Evolutionary conservation across 306 rosid genomes (phyloP).

Genomic region (Cucurbita pepo): DNA sequence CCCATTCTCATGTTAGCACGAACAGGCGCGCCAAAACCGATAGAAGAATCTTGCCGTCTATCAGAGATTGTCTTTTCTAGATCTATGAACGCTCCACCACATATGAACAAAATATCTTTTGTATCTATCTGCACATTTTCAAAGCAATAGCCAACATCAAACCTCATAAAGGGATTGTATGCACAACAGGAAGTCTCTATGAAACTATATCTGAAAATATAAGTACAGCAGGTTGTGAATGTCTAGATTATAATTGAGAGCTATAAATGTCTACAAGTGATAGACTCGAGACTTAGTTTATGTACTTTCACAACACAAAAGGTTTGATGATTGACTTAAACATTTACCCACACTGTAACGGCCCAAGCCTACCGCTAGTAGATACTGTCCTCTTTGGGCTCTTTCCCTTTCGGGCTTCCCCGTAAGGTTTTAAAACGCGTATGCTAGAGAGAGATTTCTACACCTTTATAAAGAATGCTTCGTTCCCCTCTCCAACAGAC

Average conservation of each 20-base stretch:
- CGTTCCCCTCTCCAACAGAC: too few species aligned
- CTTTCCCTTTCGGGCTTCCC: too few species aligned
- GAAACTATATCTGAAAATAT: background rate
- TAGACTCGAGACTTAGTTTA: background rate
- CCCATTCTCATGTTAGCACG: constrained; percentile 86
- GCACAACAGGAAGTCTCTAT: background rate
- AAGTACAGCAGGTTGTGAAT: background rate
- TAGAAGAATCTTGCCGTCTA: constrained; percentile 92
- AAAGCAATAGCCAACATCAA: background rate
- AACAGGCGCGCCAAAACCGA: constrained; percentile 93
- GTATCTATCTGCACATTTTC: constrained; percentile 63
- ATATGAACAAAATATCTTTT: constrained; percentile 81
- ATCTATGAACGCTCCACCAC: constrained; percentile 95
- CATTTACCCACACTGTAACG: background rate
- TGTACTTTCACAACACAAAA: too few species aligned
- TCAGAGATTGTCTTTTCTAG: constrained; percentile 98
- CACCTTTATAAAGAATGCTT: too few species aligned
- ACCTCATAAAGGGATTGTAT: background rate
- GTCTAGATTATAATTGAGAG: background rate
- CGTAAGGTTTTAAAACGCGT: too few species aligned
- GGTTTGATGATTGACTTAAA: background rate
- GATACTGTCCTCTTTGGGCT: too few species aligned
- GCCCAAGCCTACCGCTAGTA: too few species aligned
- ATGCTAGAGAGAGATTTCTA: too few species aligned
- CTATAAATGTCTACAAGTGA: background rate